phyloP scores from a whole-genome alignment of 805 yeast species.

The Candida awuae region DNA sequence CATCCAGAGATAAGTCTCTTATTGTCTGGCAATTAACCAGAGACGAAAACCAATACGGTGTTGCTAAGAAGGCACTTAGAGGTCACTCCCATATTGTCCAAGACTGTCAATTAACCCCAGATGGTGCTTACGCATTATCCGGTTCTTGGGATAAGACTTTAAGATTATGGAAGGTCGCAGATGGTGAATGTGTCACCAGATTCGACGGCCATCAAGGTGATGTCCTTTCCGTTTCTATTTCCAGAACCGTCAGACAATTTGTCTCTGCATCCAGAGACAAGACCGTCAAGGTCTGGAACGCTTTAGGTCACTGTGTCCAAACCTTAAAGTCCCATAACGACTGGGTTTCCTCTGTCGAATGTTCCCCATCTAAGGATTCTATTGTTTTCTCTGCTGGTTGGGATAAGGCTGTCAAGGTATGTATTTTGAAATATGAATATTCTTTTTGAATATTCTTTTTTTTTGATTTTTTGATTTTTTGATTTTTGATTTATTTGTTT shows the following conservation, averaged over 20 bases:
- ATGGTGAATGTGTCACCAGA: conserved; percentile 90
- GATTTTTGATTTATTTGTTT: neutral
- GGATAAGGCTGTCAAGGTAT: conserved; percentile 98
- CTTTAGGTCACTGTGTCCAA: conserved; percentile 93
- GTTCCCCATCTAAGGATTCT: conserved; percentile 74
- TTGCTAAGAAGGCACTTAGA: conserved; percentile 91
- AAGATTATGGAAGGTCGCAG: conserved; percentile 95
- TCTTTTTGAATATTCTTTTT: conserved; percentile 1
- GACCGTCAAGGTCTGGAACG: conserved; percentile 99
- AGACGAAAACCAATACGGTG: conserved; percentile 96
- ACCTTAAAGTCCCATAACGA: conserved; percentile 94
- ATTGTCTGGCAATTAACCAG: conserved; percentile 96
- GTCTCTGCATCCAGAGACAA: conserved; percentile 99
- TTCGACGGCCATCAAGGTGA: conserved; percentile 98
- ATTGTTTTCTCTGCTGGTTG: conserved; percentile 95
- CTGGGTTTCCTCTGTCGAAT: conserved; percentile 98
- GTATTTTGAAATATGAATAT: too few relatives aligned
- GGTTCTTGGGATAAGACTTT: conserved; percentile 99
- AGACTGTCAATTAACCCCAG: conserved; percentile 96
- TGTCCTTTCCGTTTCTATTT: conserved; percentile 93
- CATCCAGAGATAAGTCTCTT: conserved; percentile 97
- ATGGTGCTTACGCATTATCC: conserved; percentile 95
- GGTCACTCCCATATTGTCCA: conserved; percentile 99
- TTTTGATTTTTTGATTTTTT: neutral
- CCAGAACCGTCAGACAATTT: conserved; percentile 94